Percentiles rank a stretch among this genome's conserved stretches.
phyloP scores from a whole-genome alignment of 2,329 filamentous ascomycete species.

The Stachybotrys chlorohalonatus region DNA sequence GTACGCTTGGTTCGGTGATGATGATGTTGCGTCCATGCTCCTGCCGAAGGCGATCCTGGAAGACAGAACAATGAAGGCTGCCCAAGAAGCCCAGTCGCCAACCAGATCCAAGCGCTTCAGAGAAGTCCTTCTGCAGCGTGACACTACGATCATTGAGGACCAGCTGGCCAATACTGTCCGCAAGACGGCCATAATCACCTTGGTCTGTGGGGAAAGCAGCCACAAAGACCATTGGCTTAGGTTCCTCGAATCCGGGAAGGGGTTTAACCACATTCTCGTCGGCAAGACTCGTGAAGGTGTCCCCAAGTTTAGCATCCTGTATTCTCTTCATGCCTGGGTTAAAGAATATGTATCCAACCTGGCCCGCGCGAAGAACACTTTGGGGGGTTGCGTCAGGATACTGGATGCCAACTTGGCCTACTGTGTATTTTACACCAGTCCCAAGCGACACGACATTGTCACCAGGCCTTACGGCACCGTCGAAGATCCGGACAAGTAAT shows the following conservation, averaged over 20 bases:
- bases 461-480: conserved; percentile 73
- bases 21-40: conserved; percentile 94
- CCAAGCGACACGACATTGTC: conserved; percentile 83
- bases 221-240: conserved; percentile 98
- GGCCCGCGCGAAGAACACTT: conserved; percentile 71
- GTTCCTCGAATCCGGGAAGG: conserved; percentile 89
- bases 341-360: conserved; percentile 95
- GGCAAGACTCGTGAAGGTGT: conserved; percentile 82
- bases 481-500: conserved; percentile 82
- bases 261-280: conserved; percentile 68
- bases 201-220: conserved; percentile 93
- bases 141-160: conserved; percentile 93
- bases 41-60: conserved; percentile 87
- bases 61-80: conserved; percentile 98
- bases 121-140: conserved; percentile 87
- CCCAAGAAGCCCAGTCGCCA: conserved; percentile 93
- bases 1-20: conserved; percentile 91
- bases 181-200: conserved; percentile 73
- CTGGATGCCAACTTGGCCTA: conserved; percentile 96
- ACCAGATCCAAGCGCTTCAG: conserved; percentile 84
- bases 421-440: conserved; percentile 80
- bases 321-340: conserved; percentile 98
- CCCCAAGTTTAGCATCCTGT: conserved; percentile 90
- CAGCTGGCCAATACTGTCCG: conserved; percentile 90
- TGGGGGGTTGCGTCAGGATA: conserved; percentile 83